Base-by-base conservation (phyloP, 441 rosid genomes). In the Pelargonium citronellum region DNA sequence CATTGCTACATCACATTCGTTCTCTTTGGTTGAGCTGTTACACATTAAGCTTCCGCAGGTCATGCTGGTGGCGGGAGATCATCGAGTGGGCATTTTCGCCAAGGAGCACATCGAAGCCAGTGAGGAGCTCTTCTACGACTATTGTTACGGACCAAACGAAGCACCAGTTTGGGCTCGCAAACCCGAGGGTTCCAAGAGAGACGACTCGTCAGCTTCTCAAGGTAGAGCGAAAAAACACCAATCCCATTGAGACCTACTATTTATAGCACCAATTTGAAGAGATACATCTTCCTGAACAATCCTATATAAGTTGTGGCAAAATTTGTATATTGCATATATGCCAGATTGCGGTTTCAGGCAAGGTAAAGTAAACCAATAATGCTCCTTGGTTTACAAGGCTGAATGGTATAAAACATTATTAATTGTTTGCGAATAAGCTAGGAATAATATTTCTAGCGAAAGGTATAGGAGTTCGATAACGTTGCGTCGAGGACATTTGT, bases 151-250 rank as follows among this genome's bases (percentile, higher is more conserved):
- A 39, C 93, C 92, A 49, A 95, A 89, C 76, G 95, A 92, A 82
- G 95, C 98, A 60, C 98, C 98, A 2, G 83, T 79, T 1, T 92
- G 96, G 96, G 98, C 98, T 72, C 83, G 92, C 65, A 90, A 81
- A 76, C 97, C 99, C 5, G 97, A 91, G 78, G 87, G 92, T 68
- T 87, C 96, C 17, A 87, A 80, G 78, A 86, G 89, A 80, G 97
- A 90, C 57, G 93, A 90, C 57, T 71, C 83, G 0, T 80, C 89
- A 47, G 73, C 75, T 72, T 80, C 92, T 41, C 97, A 86, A 78
- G 95, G 95, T 74, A 83, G 98, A 83, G 93, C 97, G 47, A 94
- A 89, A 89, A 94, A 94, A 76, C 97, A 94, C 78, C 98, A 91
- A 72, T 94, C 96, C 73, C 95, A 89, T 75, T 90, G 83, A 87